Base-by-base conservation (phyloP, 108 stramenopile species). In the Pelagomonas calceolata region DNA sequence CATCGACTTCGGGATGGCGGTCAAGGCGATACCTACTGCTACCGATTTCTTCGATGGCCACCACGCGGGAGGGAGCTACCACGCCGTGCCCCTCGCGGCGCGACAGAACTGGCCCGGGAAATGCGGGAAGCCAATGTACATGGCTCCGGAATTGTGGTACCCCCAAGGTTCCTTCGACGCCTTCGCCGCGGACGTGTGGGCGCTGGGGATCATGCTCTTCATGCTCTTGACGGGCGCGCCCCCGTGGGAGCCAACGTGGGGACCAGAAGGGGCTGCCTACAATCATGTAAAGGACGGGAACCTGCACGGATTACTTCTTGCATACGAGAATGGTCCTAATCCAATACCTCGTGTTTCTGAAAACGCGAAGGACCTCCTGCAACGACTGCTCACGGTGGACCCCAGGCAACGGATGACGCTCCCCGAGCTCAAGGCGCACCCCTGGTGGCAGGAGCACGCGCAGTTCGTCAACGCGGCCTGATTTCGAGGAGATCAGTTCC, bases 381-480 rank as follows among this genome's bases (percentile, higher is more conserved):
- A 64, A 44, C 60, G 73, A 10, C 60, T 78, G 12, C 73, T 78
- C 32, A 31, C 43, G 0, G 66, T 34, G 39, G 73, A 74, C 64
- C 73, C 73, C 4, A 1, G 26, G 0, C 10, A 0, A 12, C 64
- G 77, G 21, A 16, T 68, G 30, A 64, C 31, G 17, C 68, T 78
- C 45, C 31, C 64, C 34, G 68, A 45, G n/a, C 37, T 70, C 30
- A 65, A 69, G 46, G 46, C 45, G 21, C 77, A 78, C 64, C 70
- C 70, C 67, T 78, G 77, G 77, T 60, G 51, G 51, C 51, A 43
- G 39, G 39, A 5, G 39, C 5, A 43, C 39, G 39, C 39, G 39
- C 39, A 12, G 9, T 43, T 43, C 39, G 39, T 43, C 9, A 43
- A 43, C 39, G n/a, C n/a, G n/a, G n/a, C n/a, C n/a, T n/a, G n/a